Base-by-base conservation (phyloP, 1,284 basidiomycete genomes). In the Termitomyces sp. region DNA sequence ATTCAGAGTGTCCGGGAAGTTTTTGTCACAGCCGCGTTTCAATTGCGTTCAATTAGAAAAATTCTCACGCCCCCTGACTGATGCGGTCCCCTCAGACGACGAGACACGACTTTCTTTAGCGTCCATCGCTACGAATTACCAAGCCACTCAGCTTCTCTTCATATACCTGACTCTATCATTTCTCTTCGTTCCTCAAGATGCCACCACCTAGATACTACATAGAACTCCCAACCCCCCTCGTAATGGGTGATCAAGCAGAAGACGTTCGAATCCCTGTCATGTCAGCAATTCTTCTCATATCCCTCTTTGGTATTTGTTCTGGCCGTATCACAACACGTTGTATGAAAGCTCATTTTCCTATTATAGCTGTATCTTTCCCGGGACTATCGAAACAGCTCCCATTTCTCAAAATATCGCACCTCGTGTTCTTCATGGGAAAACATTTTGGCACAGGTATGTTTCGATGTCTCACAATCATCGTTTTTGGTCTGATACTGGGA, bases 391-490 rank as follows among this genome's bases (percentile, higher is more conserved):
- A 80, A 54, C 75, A 74, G 4, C 64, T 78, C 5, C 70, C 73
- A 1, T 74, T 74, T 53, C 62, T 89, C 17, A 75, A 76, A 43
- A 82, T 89, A 60, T 87, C 86, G 1, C 75, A 77, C 15, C 72
- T 86, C 15, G 62, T 85, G 17, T 91, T 91, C 66, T 90, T 91
- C 67, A 73, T 88, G 28, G 86, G 86, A 42, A 91, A 90, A 63
- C 88, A 91, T 65, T 90, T 90, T 62, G 88, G 89, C 31, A 91
- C 88, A 15, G 86, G 83, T 78, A 19, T 45, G 41, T 24, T 44
- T 24, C 34, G 43, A 36, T 46, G 21, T 34, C 41, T 19, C 26
- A 19, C 43, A 31, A 44, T 28, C 28, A 4, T 38, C 24, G 10
- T 24, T 28, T n/a, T 26, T 10, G n/a, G n/a, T 10, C 17, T 45